phyloP scores from a whole-genome alignment of 177 flowering plant species.

The Vitis hybrid region DNA sequence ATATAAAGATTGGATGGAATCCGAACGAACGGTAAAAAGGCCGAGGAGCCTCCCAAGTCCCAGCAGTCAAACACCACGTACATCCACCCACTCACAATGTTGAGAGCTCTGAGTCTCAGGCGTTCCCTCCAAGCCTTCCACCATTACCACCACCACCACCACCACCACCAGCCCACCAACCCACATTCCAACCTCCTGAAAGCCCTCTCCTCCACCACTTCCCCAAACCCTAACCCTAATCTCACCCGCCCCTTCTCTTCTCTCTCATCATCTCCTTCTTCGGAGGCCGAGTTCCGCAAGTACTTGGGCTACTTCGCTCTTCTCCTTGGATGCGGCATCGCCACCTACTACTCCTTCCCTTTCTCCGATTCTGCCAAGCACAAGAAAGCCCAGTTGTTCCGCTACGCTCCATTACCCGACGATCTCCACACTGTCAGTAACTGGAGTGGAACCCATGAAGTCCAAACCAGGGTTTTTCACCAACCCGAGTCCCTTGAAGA shows the following conservation, averaged over 20 bases:
- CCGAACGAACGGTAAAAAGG: too few relatives aligned
- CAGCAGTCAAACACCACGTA: constrained; percentile 5
- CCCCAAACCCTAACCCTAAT: constrained; percentile 14
- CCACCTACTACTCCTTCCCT: constrained; percentile 97
- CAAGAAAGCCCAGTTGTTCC: constrained; percentile 89
- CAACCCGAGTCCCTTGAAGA: constrained; percentile 75
- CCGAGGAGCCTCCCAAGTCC: neutral
- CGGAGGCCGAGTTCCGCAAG: constrained; percentile 74
- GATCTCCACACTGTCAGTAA: constrained; percentile 94
- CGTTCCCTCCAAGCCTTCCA: constrained; percentile 32
- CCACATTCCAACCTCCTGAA: constrained; percentile 8
- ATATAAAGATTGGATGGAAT: too few relatives aligned
- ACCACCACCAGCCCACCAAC: neutral
- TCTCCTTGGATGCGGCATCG: constrained; percentile 69
- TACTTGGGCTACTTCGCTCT: constrained; percentile 85
- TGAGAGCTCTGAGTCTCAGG: constrained; percentile 26
- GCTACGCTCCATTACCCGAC: constrained; percentile 89
- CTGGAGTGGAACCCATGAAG: constrained; percentile 99
- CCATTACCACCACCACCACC: constrained; percentile 11
- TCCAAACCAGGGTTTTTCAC: constrained; percentile 66
- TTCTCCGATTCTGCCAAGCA: constrained; percentile 80
- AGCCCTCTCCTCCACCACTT: constrained; percentile 11
- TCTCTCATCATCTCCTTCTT: constrained; percentile 31
- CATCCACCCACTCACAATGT: constrained; percentile 28
- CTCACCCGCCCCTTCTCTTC: constrained; percentile 32